These are phyloP conservation scores for Talaromyces borbonicus DNA, from an alignment of 495 filamentous ascomycete species.

Conservation along the genomic window DNA sequence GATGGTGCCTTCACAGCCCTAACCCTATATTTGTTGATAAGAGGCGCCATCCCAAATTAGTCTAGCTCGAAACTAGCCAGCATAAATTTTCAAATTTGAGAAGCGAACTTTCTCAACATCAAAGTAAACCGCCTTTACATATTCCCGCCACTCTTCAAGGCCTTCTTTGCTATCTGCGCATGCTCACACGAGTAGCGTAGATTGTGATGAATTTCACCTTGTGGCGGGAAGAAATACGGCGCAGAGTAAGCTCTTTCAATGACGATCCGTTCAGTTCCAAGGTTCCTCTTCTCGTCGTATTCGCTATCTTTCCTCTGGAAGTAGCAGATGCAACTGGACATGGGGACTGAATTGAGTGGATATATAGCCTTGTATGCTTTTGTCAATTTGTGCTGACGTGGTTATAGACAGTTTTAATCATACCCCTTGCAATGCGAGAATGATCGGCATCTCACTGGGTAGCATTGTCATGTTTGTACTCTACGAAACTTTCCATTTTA, in stretches of 20 bases:
- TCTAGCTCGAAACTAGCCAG: not conserved
- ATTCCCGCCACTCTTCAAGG: not conserved
- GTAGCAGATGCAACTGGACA: too few relatives aligned
- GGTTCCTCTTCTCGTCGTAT: not conserved
- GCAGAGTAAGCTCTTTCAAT: not conserved
- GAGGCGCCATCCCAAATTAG: too few relatives aligned
- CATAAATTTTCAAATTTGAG: too few relatives aligned
- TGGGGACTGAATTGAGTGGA: too few relatives aligned
- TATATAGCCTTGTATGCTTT: too few relatives aligned
- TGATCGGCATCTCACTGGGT: not conserved
- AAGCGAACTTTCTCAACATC: not conserved
- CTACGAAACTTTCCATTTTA: conserved; percentile 40
- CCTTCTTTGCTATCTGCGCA: not conserved
- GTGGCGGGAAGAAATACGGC: conserved; percentile 4
- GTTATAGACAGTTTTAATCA: not conserved
- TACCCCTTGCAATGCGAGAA: not conserved
- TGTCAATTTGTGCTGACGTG: too few relatives aligned
- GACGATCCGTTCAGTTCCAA: not conserved
- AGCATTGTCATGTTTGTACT: conserved; percentile 13
- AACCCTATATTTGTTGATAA: too few relatives aligned
- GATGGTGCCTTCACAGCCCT: too few relatives aligned
- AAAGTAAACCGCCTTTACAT: not conserved
- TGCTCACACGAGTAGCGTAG: too few relatives aligned
- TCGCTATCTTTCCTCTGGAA: too few relatives aligned
- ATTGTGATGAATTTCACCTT: not conserved